Base-by-base conservation (phyloP, 805 yeast genomes). In the Myxozyma mucilagina region DNA sequence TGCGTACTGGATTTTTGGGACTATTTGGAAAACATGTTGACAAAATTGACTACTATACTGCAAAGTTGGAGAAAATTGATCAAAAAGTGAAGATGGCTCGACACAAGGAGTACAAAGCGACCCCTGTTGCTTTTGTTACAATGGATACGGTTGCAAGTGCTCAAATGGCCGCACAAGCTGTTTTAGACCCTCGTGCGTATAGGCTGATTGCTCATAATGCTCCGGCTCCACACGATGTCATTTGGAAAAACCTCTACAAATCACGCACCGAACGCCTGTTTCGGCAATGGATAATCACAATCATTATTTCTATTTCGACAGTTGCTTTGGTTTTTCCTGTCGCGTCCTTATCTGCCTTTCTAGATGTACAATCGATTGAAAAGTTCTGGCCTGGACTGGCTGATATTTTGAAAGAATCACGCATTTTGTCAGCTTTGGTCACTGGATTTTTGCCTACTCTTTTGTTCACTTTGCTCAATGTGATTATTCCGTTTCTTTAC, bases 101-200 rank as follows among this genome's bases (percentile, higher is more conserved):
- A 56, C 77, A 75, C 35, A 79, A 85, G 54, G 87, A 87, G 64
- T 89, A 85, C 69, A 84, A 89, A 0, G 87, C 97, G 0, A 89
- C 96, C 0, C 90, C 96, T 34, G 87, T 93, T 0, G 97, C 98
- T 0, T 93, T 93, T 74, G 84, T 93, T 8, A 94, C 98, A 0
- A 89, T 93, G 97, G 93, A 89, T 66, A 83, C 94, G 0, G 97
- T 91, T 2, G 96, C 97, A 0, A 86, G 91, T 67, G 97, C 98
- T 16, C 99, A 93, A 73, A 87, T 91, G 89, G 87, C 94, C 34
- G 97, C 97, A 0, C 99, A 94, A 73, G 94, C 97, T 0, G 92
- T 93, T 0, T 73, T 94, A 60, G 97, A 92, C 71, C 97, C 97
- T 0, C 82, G 89, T 59, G 90, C 94, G 7, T 87, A 89, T 71